A percentile compares a stretch with the other conserved stretches of the same genome.
Evolutionary conservation across 495 filamentous ascomycete species (phyloP).

Genomic region (Gamarada debralockiae): DNA sequence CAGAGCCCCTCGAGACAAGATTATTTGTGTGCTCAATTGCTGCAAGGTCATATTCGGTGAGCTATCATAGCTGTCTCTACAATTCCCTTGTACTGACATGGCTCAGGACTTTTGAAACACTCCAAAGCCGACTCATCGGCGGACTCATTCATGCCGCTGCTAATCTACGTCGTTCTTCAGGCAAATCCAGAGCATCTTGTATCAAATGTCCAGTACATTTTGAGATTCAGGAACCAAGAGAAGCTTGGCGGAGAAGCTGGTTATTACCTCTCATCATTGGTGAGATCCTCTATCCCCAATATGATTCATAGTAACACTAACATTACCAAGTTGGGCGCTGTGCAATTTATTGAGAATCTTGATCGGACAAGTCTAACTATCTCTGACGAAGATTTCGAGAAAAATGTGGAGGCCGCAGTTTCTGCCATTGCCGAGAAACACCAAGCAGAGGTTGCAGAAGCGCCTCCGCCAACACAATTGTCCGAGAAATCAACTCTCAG

Average conservation of each 20-base stretch:
- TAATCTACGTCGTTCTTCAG: conserved; percentile 94
- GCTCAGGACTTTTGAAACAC: conserved; percentile 78
- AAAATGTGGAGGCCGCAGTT: conserved; percentile 90
- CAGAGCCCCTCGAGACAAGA: conserved; percentile 92
- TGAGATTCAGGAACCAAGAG: conserved; percentile 94
- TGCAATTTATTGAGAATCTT: conserved; percentile 95
- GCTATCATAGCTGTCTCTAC: conserved; percentile 12
- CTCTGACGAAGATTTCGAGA: conserved; percentile 90
- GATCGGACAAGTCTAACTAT: conserved; percentile 93
- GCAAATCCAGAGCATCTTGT: conserved; percentile 93
- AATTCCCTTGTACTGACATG: conserved; percentile 12
- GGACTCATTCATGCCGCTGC: conserved; percentile 90
- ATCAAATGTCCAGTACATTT: conserved; percentile 97
- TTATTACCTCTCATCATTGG: conserved; percentile 96
- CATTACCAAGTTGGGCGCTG: conserved; percentile 72
- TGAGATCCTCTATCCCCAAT: conserved; percentile 38
- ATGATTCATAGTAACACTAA: background rate
- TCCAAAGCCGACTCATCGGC: conserved; percentile 91
- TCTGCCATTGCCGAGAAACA: conserved; percentile 94
- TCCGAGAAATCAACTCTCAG: conserved; percentile 61
- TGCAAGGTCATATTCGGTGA: conserved; percentile 99
- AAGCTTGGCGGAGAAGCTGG: conserved; percentile 95
- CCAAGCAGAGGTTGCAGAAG: conserved; percentile 35
- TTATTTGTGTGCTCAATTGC: conserved; percentile 97
- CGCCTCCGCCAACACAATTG: conserved; percentile 38